These are phyloP conservation scores for Tranzscheliella williamsii DNA, from an alignment of 1,284 basidiomycete species.

Conservation along the genomic window DNA sequence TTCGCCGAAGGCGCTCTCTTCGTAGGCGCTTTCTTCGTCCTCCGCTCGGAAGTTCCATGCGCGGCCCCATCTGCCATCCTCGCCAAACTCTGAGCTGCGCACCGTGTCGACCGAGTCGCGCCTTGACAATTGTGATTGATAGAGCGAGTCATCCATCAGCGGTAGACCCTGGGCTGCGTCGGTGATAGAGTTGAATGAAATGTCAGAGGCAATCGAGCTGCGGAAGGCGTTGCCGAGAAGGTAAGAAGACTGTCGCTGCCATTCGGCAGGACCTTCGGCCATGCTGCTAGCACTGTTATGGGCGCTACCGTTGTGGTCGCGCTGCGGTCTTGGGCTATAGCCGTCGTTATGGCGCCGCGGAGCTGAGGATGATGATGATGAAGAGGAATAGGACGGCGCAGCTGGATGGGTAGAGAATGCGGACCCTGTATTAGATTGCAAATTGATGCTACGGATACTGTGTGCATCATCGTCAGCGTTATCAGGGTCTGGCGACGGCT, in stretches of 20 bases:
- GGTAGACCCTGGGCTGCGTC: slow-evolving; percentile 6
- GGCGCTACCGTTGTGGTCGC: background rate
- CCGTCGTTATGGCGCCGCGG: too few species aligned
- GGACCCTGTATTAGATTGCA: slow-evolving; percentile 17
- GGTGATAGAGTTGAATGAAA: slow-evolving; percentile 48
- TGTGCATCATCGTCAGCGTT: slow-evolving; percentile 19
- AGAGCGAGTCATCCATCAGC: background rate
- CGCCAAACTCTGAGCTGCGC: slow-evolving; percentile 50
- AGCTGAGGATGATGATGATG: background rate
- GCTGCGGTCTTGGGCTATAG: too few species aligned
- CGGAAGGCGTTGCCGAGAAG: slow-evolving; percentile 41
- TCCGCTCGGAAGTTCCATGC: slow-evolving; percentile 46
- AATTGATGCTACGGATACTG: slow-evolving; percentile 38
- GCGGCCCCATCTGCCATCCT: slow-evolving; percentile 46
- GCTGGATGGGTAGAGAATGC: slow-evolving; percentile 9
- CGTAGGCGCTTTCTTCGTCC: slow-evolving; percentile 48
- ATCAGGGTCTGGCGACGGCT: slow-evolving; percentile 36
- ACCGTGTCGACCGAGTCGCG: slow-evolving; percentile 50
- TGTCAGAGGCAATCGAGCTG: slow-evolving; percentile 42
- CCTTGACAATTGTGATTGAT: slow-evolving; percentile 3
- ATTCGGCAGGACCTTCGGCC: background rate
- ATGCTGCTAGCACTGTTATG: background rate
- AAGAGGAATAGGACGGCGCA: background rate
- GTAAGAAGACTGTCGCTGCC: slow-evolving; percentile 26
- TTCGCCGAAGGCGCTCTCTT: slow-evolving; percentile 24